Evolutionary conservation across 78 protist genomes (phyloP).

Genomic region (Dictyostelium capitatum): DNA sequence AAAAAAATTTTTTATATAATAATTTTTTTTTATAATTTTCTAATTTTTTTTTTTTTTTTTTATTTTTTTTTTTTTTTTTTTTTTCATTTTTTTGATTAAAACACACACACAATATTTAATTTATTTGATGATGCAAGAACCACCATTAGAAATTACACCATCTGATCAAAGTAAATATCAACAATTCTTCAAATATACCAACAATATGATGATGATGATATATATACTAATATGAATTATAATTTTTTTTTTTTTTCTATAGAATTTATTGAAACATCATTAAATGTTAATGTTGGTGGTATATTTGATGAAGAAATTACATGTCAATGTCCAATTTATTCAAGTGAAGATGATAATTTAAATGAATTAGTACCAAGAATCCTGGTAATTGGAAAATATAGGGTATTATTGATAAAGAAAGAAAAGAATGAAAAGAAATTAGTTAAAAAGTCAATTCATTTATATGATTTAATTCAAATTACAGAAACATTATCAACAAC

Average conservation of each 20-base stretch:
- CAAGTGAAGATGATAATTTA: constrained; percentile 9
- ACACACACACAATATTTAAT: no score
- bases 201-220: no score
- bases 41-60: no score
- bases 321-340: constrained; percentile 47
- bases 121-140: neutral
- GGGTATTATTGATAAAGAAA: constrained; percentile 44
- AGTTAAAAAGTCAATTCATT: constrained; percentile 30
- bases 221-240: neutral
- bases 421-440: neutral
- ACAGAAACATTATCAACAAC: constrained; percentile 23
- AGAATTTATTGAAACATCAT: constrained; percentile 2
- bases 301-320: constrained; percentile 76
- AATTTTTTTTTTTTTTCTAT: neutral
- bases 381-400: constrained; percentile 62
- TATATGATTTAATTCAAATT: constrained; percentile 57
- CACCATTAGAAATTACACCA: neutral
- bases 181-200: neutral
- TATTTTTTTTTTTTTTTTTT: no score
- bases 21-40: no score
- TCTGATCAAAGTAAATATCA: constrained; percentile 19
- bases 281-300: constrained; percentile 34
- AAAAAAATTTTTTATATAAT: neutral
- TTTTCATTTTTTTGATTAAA: no score
- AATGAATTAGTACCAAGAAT: constrained; percentile 27